Evolutionary conservation across 306 rosid genomes (phyloP).

Genomic region (Bauhinia variegata): DNA sequence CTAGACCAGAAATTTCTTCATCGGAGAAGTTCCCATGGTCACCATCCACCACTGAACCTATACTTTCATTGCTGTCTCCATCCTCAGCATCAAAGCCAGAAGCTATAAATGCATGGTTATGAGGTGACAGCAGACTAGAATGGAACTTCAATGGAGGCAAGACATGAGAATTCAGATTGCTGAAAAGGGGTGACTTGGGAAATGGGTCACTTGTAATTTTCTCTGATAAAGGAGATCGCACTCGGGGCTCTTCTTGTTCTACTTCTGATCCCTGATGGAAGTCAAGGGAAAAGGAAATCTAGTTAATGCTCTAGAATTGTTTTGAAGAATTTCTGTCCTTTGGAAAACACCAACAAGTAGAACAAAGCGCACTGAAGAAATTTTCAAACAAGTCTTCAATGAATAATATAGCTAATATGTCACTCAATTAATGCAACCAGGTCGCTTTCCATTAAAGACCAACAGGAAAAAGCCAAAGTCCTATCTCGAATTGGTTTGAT

Average conservation of each 20-base stretch:
- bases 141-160: slow-evolving; percentile 82
- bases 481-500: background rate
- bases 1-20: slow-evolving; percentile 48
- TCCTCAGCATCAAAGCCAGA: slow-evolving; percentile 35
- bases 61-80: slow-evolving; percentile 48
- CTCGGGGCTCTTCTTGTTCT: slow-evolving; percentile 37
- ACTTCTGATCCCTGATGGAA: slow-evolving; percentile 55
- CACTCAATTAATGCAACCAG: too few species aligned
- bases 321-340: background rate
- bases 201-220: slow-evolving; percentile 38
- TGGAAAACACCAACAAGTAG: background rate
- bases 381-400: too few species aligned
- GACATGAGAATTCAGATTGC: slow-evolving; percentile 46
- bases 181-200: slow-evolving; percentile 65
- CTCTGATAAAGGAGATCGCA: slow-evolving; percentile 70
- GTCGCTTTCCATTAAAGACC: background rate
- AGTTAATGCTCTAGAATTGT: background rate
- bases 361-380: background rate
- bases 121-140: slow-evolving; percentile 59
- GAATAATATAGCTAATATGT: too few species aligned
- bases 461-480: background rate
- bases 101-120: slow-evolving; percentile 39
- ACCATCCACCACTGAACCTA: slow-evolving; percentile 51
- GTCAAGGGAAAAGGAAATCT: background rate
- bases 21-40: slow-evolving; percentile 52